Percentiles rank a stretch among this genome's conserved stretches.
Conservation (phyloP, 164 flowering plant genomes). For the Liriodendron chinense region DNA sequence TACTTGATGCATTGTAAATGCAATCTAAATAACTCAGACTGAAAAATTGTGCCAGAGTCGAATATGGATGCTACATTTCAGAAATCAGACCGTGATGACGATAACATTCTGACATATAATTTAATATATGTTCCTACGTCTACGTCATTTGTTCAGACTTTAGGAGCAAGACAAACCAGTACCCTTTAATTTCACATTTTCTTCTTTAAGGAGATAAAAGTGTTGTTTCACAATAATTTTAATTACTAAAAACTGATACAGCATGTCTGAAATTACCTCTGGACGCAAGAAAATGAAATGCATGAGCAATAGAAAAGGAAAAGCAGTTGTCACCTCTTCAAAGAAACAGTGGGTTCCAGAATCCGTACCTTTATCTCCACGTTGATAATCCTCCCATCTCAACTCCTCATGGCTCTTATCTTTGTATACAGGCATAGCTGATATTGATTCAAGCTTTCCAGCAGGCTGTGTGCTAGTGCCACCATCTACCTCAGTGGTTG, state of each 20-base stretch:
- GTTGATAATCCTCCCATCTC: conserved; percentile 96
- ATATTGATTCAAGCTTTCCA: conserved; percentile 88
- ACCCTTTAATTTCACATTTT: background rate
- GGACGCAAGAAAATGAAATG: background rate
- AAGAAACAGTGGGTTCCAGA: background rate
- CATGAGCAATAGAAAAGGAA: background rate
- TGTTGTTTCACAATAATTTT: background rate
- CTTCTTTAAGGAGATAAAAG: background rate
- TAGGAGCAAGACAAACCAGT: background rate
- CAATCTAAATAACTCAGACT: background rate
- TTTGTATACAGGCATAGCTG: conserved; percentile 91
- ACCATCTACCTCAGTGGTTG: conserved; percentile 65
- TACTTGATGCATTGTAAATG: background rate
- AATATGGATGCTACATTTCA: background rate
- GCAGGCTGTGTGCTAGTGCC: conserved; percentile 48
- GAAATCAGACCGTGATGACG: background rate
- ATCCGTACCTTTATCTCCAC: conserved; percentile 74
- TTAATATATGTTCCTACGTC: too few species aligned
- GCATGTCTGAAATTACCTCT: background rate
- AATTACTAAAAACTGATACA: background rate
- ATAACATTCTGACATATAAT: too few species aligned
- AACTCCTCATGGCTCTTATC: conserved; percentile 96
- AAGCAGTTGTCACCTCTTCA: background rate
- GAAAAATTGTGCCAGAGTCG: background rate
- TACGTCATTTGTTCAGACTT: too few species aligned